Base-by-base conservation (phyloP, 768 basidiomycete genomes). In the Amyloporia xantha region DNA sequence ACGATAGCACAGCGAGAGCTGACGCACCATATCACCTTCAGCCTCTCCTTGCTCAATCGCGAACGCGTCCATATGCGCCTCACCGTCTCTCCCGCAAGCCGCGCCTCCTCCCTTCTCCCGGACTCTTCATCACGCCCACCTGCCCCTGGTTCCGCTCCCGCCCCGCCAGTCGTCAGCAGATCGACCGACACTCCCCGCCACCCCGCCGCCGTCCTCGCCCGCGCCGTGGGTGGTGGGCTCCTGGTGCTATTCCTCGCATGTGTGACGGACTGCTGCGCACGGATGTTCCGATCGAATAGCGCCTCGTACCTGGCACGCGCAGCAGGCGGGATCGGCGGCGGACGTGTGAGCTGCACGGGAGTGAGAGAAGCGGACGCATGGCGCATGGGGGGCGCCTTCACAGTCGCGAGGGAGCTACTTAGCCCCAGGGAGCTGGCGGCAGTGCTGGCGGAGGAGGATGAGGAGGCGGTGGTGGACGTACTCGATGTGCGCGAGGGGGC, bases 171-270 rank as follows among this genome's bases (percentile, higher is more conserved):
- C 10, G 76, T 75, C 45, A 81, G 78, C 45, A 82, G 64, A 60
- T 87, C 86, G 24, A 86, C 77, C 1, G 84, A 84, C 35, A 84
- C 60, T 7, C 80, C 85, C 38, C 84, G 70, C 87, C 87, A 91
- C 2, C 87, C 87, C 2, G 77, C 79, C 1, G 84, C 81, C 48
- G 80, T 76, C 49, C 81, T 63, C 35, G 59, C 60, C 38, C 76
- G 73, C 52, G 74, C 71, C 13, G 41, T 69, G 64, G 45, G 68
- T 50, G 13, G 58, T 12, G 59, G 55, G 10, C 56, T 56, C 41
- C 53, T 46, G 12, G 53, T 41, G 33, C 49, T 26, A 12, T 41
- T 48, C 9, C 17, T 15, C 40, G 17, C 41, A 21, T 19, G 5
- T 2, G 41, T 44, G 1, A 69, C 72, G 47, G 64, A 69, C 23